Base-by-base conservation (phyloP, 495 filamentous ascomycete genomes). In the Lindgomyces ingoldianus region DNA sequence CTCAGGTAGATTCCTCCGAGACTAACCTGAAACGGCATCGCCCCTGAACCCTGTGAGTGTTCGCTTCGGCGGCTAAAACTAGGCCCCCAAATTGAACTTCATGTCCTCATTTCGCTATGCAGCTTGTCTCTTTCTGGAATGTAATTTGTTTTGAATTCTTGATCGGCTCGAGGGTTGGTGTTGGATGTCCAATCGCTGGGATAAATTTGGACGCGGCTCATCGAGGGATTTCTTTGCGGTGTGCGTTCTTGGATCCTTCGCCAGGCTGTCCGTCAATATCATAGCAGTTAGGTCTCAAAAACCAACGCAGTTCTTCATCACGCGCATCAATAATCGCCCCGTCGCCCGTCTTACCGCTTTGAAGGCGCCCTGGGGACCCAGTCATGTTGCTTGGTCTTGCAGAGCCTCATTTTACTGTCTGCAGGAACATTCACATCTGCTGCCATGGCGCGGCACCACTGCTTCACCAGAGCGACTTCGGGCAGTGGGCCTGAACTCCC, bases 381-480 rank as follows among this genome's bases (percentile, higher is more conserved):
- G n/a, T n/a, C n/a, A n/a, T n/a, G n/a, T n/a, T n/a, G n/a, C n/a
- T n/a, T n/a, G n/a, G n/a, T n/a, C n/a, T n/a, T 24, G 19, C 45
- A 39, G 57, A 49, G 57, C 45, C 57, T 42, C 57, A 60, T 22
- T 26, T 24, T 26, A 9, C 14, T 4, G 11, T 6, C 25, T 14
- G 21, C 25, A 22, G 12, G 26, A 29, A 25, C n/a, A 39, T 19
- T 30, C 52, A 55, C 52, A 22, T 39, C 30, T 55, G 52, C 52
- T 55, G 39, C 52, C 39, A 27, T 30, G 41, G 18, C 3, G 52
- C 30, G 3, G n/a, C 2, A 55, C 52, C 33, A 55, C 30, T 55
- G 52, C 52, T 55, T 55, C 52, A 55, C 52, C 52, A 55, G 18
- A 3, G 52, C 30, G 3, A 21, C 2, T 55, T 55, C 11, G 52